phyloP scores from a whole-genome alignment of 2,329 filamentous ascomycete genomes.

The Allantophomopsis cytisporea region DNA sequence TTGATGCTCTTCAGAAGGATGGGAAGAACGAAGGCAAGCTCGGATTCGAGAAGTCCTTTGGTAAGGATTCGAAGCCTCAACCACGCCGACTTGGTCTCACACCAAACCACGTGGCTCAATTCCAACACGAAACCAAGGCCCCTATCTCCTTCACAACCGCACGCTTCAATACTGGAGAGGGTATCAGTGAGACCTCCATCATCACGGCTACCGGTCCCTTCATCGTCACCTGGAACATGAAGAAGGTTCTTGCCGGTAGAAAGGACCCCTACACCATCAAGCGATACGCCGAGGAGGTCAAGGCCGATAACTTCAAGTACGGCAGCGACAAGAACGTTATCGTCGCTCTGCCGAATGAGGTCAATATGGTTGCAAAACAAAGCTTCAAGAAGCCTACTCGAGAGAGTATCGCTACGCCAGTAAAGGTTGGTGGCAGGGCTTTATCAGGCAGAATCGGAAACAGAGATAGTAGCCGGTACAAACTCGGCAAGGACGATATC shows the following conservation, averaged over 20 bases:
- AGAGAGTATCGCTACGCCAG: constrained; percentile 69
- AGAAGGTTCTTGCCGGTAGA: constrained; percentile 68
- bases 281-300: constrained; percentile 87
- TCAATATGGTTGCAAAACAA: constrained; percentile 90
- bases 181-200: constrained; percentile 77
- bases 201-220: constrained; percentile 95
- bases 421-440: constrained; percentile 30
- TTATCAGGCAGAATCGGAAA: constrained; percentile 34
- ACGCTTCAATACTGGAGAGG: constrained; percentile 83
- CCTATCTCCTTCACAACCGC: constrained; percentile 81
- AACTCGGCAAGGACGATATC: constrained; percentile 68
- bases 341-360: constrained; percentile 89
- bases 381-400: constrained; percentile 78
- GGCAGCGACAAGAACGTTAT: constrained; percentile 97
- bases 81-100: constrained; percentile 80
- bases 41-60: constrained; percentile 90
- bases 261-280: constrained; percentile 95
- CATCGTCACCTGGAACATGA: constrained; percentile 91
- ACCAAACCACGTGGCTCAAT: constrained; percentile 88
- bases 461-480: constrained; percentile 47
- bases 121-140: constrained; percentile 88
- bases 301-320: constrained; percentile 97
- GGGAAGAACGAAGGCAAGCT: constrained; percentile 97
- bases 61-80: constrained; percentile 85
- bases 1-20: constrained; percentile 79